Evolutionary conservation across 352 stramenopile species (phyloP), one percentile per base, ranked within the genome.

Genomic region (Peronospora destructor): DNA sequence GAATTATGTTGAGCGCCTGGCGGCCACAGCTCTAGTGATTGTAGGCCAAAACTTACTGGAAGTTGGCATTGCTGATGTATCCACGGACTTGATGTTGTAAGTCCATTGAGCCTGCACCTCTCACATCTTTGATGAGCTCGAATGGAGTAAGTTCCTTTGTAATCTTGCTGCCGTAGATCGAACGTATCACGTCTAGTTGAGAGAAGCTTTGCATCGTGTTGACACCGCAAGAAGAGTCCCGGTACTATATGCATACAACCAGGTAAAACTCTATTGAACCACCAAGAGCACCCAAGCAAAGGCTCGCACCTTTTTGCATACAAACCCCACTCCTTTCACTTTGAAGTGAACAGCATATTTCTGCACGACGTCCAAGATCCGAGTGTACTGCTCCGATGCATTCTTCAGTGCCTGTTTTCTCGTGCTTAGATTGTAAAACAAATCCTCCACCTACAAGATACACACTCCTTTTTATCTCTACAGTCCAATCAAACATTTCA

Each of bases 341-440:
- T 75, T 84, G 61, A 94, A 96, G 55, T 98, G 93, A 16, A 99
- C 75, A 1, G 95, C 90, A 71, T 99, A 99, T 30, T 85, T 84
- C 46, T 97, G 94, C n/a, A 98, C 76, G n/a, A 99, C 84, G 37
- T 96, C 87, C 21, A 99, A 60, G 23, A 97, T 95, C 16, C 76
- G 75, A 45, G 73, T 73, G 63, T 98, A 98, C 64, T 99, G 94
- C 56, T 99, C 95, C 2, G 74, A 83, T 32, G 75, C 64, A 59
- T 95, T 97, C 50, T 94, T 94, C 28, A 98, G 84, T 26, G 91
- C 91, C 38, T 95, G 75, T 46, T 87, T 80, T 19, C 97, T 76
- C 45, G 94, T 97, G 19, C 82, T 87, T 33, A 99, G 77, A 62
- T 99, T 99, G 73, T 99, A 98, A 74, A 99, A 99, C 34, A 99